These are phyloP conservation scores for Carex kokanica DNA, from an alignment of 176 grass and related monocot species.

Conservation along the genomic window DNA sequence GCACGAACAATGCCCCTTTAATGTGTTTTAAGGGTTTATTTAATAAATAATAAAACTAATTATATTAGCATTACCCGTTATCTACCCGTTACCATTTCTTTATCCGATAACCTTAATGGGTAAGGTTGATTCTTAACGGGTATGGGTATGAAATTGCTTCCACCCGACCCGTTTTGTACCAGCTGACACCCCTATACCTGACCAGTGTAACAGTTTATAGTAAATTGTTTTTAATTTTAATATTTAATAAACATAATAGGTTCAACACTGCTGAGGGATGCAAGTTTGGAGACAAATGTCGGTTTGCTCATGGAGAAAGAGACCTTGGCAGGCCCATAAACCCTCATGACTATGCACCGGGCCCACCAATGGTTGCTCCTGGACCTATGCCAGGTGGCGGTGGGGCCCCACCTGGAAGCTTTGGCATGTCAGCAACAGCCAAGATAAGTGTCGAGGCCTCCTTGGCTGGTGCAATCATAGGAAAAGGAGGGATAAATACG, in stretches of 20 bases:
- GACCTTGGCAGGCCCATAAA: constrained; percentile 55
- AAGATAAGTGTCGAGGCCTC: constrained; percentile 77
- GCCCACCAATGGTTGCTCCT: constrained; percentile 25
- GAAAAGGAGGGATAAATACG: constrained; percentile 69
- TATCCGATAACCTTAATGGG: too few species aligned
- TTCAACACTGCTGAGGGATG: constrained; percentile 75
- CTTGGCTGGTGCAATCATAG: constrained; percentile 65
- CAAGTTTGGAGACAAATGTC: constrained; percentile 73
- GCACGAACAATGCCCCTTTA: too few species aligned
- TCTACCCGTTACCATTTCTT: too few species aligned
- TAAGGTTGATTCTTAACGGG: too few species aligned
- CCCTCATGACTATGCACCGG: constrained; percentile 29
- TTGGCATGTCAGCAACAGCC: constrained; percentile 67
- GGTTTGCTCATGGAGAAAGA: constrained; percentile 75
- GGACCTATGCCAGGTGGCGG: constrained; percentile 26
- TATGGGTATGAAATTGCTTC: too few species aligned
- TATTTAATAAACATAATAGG: constrained; percentile 17
- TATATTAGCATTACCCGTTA: too few species aligned
- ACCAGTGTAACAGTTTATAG: background rate
- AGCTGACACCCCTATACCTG: background rate
- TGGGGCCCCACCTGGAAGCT: constrained; percentile 48
- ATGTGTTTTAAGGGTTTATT: too few species aligned
- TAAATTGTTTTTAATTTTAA: background rate
- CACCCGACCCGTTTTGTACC: too few species aligned
- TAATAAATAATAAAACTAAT: too few species aligned